These are phyloP conservation scores for Quercus tomentella DNA, from an alignment of 331 rosid species.

Conservation along the genomic window DNA sequence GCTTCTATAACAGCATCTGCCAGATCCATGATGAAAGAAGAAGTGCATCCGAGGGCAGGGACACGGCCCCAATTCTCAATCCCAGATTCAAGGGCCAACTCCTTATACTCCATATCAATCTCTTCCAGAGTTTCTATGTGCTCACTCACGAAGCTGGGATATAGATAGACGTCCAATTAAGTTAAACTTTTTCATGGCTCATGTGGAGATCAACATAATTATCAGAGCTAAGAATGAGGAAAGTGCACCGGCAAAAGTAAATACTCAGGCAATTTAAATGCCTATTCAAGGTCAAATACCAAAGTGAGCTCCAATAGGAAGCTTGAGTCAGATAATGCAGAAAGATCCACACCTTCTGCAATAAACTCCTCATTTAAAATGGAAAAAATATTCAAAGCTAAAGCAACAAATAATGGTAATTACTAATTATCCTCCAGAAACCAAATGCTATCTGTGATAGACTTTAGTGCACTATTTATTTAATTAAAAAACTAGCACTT, in stretches of 20 bases:
- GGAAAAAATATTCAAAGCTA: background rate
- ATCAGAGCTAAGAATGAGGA: background rate
- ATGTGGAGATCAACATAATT: background rate
- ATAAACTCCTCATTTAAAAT: background rate
- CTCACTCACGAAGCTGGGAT: slow-evolving; percentile 90
- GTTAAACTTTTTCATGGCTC: background rate
- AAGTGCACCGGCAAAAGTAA: background rate
- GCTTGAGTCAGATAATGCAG: background rate
- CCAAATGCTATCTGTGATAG: background rate
- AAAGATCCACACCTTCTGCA: background rate
- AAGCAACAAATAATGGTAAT: background rate
- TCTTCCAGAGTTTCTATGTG: slow-evolving; percentile 99
- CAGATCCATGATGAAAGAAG: slow-evolving; percentile 81
- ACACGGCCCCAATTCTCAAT: slow-evolving; percentile 95
- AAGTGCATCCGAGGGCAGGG: slow-evolving; percentile 92
- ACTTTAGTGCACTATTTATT: background rate
- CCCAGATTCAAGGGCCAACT: slow-evolving; percentile 96
- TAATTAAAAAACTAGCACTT: background rate
- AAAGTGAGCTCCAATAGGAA: background rate
- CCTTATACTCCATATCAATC: slow-evolving; percentile 93
- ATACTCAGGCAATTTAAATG: background rate
- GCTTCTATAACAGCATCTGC: slow-evolving; percentile 96
- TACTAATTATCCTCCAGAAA: background rate
- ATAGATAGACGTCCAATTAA: background rate
- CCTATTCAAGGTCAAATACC: background rate